Conservation (phyloP, 768 basidiomycete species). For the Calocybe gangraenosa region DNA sequence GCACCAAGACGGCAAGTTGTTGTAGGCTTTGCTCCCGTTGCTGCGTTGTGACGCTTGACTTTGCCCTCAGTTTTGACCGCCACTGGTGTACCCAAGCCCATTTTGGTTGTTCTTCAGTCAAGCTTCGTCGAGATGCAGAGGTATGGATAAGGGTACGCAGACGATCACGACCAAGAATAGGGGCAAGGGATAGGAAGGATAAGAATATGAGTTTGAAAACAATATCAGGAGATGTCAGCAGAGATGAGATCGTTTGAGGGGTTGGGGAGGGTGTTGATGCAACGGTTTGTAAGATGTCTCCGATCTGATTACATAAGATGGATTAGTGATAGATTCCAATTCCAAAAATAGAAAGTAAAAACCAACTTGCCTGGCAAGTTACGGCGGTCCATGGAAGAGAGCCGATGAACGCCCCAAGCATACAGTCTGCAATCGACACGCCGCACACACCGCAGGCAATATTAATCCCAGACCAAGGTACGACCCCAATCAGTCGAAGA, state of each 20-base stretch:
- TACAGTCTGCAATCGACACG: slow-evolving; percentile 69
- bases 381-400: slow-evolving; percentile 88
- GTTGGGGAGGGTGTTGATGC: slow-evolving; percentile 67
- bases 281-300: slow-evolving; percentile 83
- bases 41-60: slow-evolving; percentile 47
- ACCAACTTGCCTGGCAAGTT: slow-evolving; percentile 69
- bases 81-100: slow-evolving; percentile 71
- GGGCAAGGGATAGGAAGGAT: slow-evolving; percentile 81
- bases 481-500: slow-evolving; percentile 86
- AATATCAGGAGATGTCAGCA: slow-evolving; percentile 82
- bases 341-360: slow-evolving; percentile 15
- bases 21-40: slow-evolving; percentile 40
- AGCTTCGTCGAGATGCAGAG: slow-evolving; percentile 16
- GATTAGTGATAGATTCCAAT: slow-evolving; percentile 6
- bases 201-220: slow-evolving; percentile 80
- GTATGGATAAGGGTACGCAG: slow-evolving; percentile 53
- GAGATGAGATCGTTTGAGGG: slow-evolving; percentile 75
- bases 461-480: slow-evolving; percentile 97
- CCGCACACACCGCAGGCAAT: slow-evolving; percentile 93
- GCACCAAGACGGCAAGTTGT: slow-evolving; percentile 46
- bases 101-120: slow-evolving; percentile 28
- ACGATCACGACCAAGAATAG: slow-evolving; percentile 72
- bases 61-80: slow-evolving; percentile 55
- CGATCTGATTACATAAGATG: slow-evolving; percentile 48
- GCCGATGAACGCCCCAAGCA: slow-evolving; percentile 81